Evolutionary conservation across 2,329 filamentous ascomycete genomes (phyloP).

Genomic region (Ascochyta lentis): DNA sequence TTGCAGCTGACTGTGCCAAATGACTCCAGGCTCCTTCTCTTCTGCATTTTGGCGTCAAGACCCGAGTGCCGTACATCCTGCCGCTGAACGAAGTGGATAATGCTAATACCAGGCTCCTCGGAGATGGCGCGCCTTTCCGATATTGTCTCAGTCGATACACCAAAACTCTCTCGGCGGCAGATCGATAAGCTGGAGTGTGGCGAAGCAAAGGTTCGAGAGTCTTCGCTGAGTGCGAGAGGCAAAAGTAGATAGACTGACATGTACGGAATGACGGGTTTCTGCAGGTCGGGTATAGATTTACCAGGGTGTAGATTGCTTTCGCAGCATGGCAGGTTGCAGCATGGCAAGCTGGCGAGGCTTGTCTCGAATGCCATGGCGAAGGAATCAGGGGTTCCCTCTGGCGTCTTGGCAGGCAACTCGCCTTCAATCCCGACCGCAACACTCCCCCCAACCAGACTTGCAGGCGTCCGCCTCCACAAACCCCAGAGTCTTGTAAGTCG

Average conservation of each 20-base stretch:
- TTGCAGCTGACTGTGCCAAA: neutral
- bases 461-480: neutral
- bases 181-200: neutral
- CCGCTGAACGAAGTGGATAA: neutral
- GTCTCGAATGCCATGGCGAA: slow-evolving; percentile 1
- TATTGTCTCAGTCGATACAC: neutral
- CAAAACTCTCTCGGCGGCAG: neutral
- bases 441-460: neutral
- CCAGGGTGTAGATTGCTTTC: neutral
- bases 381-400: neutral
- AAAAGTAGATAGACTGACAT: neutral
- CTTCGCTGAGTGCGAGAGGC: neutral
- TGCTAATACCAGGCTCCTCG: neutral
- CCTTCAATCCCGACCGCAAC: neutral
- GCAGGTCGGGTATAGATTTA: neutral
- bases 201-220: neutral
- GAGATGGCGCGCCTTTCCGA: neutral
- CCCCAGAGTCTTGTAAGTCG: neutral
- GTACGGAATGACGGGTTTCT: neutral
- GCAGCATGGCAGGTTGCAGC: neutral
- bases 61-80: neutral
- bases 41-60: neutral
- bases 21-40: neutral
- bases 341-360: slow-evolving; percentile 5
- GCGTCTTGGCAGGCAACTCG: slow-evolving; percentile 2